Evolutionary conservation across 441 rosid genomes (phyloP), one percentile per base, ranked within the genome.

Genomic region (Adansonia gregorii): DNA sequence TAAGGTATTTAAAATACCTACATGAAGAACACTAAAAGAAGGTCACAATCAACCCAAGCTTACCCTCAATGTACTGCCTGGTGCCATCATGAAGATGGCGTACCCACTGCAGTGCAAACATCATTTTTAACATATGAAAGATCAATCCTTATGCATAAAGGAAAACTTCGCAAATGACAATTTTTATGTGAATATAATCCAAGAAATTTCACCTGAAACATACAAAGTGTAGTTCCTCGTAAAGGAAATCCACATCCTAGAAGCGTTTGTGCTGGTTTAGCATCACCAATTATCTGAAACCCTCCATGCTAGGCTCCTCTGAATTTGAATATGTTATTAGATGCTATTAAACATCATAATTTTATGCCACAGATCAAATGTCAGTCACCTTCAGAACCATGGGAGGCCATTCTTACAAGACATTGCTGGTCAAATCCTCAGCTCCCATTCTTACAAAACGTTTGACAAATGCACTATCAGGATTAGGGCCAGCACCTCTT

Each of bases 31-130:
- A 72, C 56, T 27, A 49, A n/a, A 58, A 52, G 55, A 19, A 56
- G 46, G 51, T 72, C 0, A 76, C 15, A 22, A 8, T 58, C 17
- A 24, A 24, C 76, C 74, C 49, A 72, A 72, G 77, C 81, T 87
- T 85, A 91, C 99, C 99, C 80, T 94, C 99, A 67, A 97, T 97
- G 78, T 94, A 94, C 49, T 94, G 98, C 77, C 92, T 89, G 35
- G 98, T 97, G 64, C 98, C 98, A 86, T 97, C 98, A 74, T 90
- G 93, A 83, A 94, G 98, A 91, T 94, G 99, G 76, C 93, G 90
- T 86, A 97, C 97, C 98, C 99, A 97, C 94, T 94, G 70, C 82
- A 58, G 74, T 51, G 22, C 46, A 51, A 65, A 77, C 76, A 78
- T 76, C 22, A 60, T 66, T 22, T 14, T 72, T 14, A 20, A 63